Evolutionary conservation across 345 rosid genomes (phyloP).

Genomic region (Lepidium aucheri): DNA sequence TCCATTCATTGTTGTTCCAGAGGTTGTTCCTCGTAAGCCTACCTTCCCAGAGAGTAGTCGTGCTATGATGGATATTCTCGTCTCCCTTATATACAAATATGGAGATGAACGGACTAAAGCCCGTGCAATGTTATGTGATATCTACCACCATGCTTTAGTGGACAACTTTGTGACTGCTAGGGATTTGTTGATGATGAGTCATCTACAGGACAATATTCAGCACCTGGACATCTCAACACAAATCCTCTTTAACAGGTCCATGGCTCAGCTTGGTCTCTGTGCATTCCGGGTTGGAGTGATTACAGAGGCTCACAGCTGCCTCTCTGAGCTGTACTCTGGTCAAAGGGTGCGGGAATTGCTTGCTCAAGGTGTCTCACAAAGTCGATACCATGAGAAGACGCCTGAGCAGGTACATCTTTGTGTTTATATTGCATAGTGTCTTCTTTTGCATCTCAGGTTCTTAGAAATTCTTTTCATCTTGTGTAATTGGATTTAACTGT

Average conservation of each 20-base stretch:
- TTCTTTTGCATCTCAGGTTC: background rate
- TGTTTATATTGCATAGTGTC: background rate
- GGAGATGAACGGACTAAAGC: slow-evolving; percentile 97
- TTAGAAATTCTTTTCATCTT: background rate
- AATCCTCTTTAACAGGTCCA: slow-evolving; percentile 84
- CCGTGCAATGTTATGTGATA: slow-evolving; percentile 93
- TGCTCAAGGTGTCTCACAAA: slow-evolving; percentile 90
- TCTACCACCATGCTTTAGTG: slow-evolving; percentile 73
- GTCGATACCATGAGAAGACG: slow-evolving; percentile 89
- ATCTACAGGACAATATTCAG: slow-evolving; percentile 76
- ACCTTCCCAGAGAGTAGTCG: slow-evolving; percentile 77
- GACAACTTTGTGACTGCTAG: slow-evolving; percentile 68
- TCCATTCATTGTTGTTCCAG: slow-evolving; percentile 62
- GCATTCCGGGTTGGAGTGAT: slow-evolving; percentile 74
- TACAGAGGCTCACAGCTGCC: slow-evolving; percentile 72
- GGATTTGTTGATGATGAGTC: slow-evolving; percentile 87
- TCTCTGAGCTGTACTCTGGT: slow-evolving; percentile 79
- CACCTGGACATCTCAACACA: slow-evolving; percentile 85
- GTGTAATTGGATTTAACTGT: background rate
- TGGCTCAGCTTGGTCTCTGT: slow-evolving; percentile 95
- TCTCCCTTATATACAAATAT: slow-evolving; percentile 67
- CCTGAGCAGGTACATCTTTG: slow-evolving; percentile 63
- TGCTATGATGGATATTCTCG: slow-evolving; percentile 74
- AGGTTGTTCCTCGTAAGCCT: slow-evolving; percentile 79
- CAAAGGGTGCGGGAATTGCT: slow-evolving; percentile 88